These are phyloP conservation scores for Cryptococcus maquisensis DNA, from an alignment of 1,284 basidiomycete genomes.

Conservation along the genomic window DNA sequence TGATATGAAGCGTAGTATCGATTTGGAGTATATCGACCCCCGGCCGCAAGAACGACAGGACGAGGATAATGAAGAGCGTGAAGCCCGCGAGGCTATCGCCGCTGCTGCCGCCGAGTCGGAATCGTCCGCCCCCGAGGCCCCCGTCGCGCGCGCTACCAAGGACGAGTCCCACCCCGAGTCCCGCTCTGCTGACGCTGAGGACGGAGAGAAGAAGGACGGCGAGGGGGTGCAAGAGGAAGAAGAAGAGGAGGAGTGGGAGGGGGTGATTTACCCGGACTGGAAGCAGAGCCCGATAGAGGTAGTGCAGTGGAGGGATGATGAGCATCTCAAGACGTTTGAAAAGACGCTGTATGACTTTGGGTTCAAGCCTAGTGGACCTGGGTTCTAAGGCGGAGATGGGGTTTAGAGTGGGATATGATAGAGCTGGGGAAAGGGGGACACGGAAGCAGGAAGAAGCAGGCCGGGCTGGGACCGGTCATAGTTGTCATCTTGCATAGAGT, in stretches of 20 bases:
- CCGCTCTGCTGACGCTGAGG: neutral
- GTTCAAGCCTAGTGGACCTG: constrained; percentile 41
- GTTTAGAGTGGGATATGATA: constrained; percentile 19
- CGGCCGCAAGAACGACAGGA: constrained; percentile 27
- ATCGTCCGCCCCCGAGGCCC: neutral
- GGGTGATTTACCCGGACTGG: constrained; percentile 21
- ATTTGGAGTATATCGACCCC: constrained; percentile 39
- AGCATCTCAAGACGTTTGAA: constrained; percentile 40
- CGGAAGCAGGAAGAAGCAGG: no score
- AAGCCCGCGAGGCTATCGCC: neutral
- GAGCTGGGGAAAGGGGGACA: no score
- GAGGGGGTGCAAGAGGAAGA: neutral
- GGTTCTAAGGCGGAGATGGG: constrained; percentile 25
- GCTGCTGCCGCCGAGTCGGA: neutral
- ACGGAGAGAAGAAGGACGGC: constrained; percentile 4
- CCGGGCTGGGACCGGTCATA: no score
- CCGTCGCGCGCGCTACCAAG: neutral
- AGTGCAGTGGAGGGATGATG: constrained; percentile 41
- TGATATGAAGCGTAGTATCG: constrained; percentile 27
- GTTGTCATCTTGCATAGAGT: no score
- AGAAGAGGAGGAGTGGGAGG: constrained; percentile 8
- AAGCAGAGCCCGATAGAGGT: constrained; percentile 42
- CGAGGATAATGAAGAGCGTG: constrained; percentile 14
- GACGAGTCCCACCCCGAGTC: neutral
- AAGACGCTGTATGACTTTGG: constrained; percentile 40